Base-by-base conservation (phyloP, 2,329 filamentous ascomycete genomes). In the Decorospora gaudefroyi region DNA sequence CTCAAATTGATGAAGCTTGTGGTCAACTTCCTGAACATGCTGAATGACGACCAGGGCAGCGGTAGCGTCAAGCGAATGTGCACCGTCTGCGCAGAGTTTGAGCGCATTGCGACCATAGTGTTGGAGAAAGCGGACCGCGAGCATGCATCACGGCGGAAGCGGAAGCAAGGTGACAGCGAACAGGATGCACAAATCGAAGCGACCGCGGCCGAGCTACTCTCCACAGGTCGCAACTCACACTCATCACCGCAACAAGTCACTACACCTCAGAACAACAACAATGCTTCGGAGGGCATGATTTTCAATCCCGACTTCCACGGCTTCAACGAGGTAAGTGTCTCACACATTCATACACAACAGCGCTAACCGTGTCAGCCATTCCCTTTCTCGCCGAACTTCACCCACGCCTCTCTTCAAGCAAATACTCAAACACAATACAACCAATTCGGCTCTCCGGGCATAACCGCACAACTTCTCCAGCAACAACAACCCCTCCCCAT, bases 11-110 rank as follows among this genome's bases (percentile, higher is more conserved):
- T 99, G 90, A 90, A 86, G 57, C 78, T 92, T 6, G 93, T 99
- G 1, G 91, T 97, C 42, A 90, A 85, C 29, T 99, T 97, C 70
- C 74, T 99, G 22, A 90, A 88, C 3, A 91, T 89, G 71, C 79
- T 99, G 9, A 88, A 88, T n/a, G 82, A 87, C 23, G 92, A 97
- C 60, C 88, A 91, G 53, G 88, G 90, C 44, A 93, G 91, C 45
- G 88, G 90, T 28, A 91, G 89, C 60, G 89, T 97, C 4, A 89
- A 90, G 66, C 87, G 93, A 35, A 97, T 97, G 90, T 81, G 96
- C 12, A 87, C 86, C 16, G 86, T 97, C 1, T 97, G 92, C 69
- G 83, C 88, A n/a, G 93, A 99, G 64, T 99, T 99, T 59, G 91
- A 96, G 69, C 84, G 93, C 46, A 96, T 99, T 53, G 90, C 90